Conservation (phyloP, 352 stramenopile genomes). For the Thraustochytrium sp. region DNA sequence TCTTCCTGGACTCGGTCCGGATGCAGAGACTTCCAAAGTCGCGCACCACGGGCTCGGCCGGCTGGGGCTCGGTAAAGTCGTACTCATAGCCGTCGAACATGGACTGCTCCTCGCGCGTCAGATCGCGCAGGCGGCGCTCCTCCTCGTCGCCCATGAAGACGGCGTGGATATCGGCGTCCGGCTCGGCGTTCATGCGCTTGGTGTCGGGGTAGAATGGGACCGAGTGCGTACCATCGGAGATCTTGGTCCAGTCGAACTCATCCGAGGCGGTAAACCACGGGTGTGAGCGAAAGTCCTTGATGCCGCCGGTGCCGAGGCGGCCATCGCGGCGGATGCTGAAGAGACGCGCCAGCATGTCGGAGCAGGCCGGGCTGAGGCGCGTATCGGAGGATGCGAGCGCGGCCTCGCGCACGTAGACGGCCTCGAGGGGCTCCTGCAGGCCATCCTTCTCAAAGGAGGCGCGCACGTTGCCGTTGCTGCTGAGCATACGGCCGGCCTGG, state of each 20-base stretch:
- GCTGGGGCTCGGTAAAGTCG: background rate
- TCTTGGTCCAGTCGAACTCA: constrained; percentile 6
- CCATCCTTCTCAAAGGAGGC: background rate
- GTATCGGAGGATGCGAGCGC: no score
- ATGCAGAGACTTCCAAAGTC: background rate
- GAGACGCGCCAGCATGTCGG: background rate
- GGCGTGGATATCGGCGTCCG: constrained; percentile 31
- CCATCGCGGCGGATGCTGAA: background rate
- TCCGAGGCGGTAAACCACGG: background rate
- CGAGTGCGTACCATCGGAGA: background rate
- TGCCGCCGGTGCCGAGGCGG: background rate
- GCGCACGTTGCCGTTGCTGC: background rate
- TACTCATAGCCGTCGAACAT: constrained; percentile 34
- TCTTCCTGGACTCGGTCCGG: background rate
- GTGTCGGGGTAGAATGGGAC: constrained; percentile 20
- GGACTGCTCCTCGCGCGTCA: background rate
- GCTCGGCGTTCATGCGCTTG: constrained; percentile 34
- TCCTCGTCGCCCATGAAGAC: constrained; percentile 33
- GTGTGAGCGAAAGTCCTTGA: background rate
- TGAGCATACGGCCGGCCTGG: background rate
- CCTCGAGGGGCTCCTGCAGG: background rate
- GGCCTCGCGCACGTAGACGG: background rate
- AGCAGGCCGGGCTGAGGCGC: background rate
- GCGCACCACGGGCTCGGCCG: background rate
- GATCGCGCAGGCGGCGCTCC: background rate